Percentiles rank a stretch among this genome's conserved stretches.
These are phyloP conservation scores for Auxenochlorella protothecoides DNA, from an alignment of 139 green algal species.

Conservation along the genomic window DNA sequence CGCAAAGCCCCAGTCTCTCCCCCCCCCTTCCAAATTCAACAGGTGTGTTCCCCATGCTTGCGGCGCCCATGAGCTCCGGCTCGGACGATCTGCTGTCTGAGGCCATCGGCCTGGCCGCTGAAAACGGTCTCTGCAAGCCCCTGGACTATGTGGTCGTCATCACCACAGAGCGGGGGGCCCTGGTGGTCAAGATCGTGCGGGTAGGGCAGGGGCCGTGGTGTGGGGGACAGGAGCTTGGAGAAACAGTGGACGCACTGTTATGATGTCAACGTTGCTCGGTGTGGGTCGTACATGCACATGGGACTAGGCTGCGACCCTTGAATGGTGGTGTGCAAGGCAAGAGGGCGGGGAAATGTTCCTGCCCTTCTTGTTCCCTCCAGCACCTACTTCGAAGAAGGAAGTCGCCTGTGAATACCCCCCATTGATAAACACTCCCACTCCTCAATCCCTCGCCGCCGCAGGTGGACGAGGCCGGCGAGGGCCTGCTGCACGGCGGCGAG, in stretches of 20 bases:
- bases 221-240: background rate
- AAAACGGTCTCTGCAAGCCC: conserved; percentile 26
- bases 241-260: no score
- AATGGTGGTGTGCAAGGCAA: no score
- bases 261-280: no score
- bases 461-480: background rate
- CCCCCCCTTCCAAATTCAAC: no score
- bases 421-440: no score
- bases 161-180: conserved; percentile 31
- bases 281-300: no score
- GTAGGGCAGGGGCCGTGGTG: background rate
- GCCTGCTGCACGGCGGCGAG: background rate
- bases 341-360: no score
- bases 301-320: no score
- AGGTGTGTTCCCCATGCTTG: conserved; percentile 39
- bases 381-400: no score
- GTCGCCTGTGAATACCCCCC: no score
- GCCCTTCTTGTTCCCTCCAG: no score
- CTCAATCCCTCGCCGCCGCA: background rate
- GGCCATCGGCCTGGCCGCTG: conserved; percentile 23
- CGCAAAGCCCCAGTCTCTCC: background rate
- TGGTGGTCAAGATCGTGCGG: conserved; percentile 44
- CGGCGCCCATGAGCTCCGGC: conserved; percentile 29
- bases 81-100: conserved; percentile 23
- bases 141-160: conserved; percentile 65